A percentile compares a stretch with the other conserved stretches of the same genome.
phyloP scores from a whole-genome alignment of 1,284 basidiomycete genomes.

The Tetrapyrgos nigripes region DNA sequence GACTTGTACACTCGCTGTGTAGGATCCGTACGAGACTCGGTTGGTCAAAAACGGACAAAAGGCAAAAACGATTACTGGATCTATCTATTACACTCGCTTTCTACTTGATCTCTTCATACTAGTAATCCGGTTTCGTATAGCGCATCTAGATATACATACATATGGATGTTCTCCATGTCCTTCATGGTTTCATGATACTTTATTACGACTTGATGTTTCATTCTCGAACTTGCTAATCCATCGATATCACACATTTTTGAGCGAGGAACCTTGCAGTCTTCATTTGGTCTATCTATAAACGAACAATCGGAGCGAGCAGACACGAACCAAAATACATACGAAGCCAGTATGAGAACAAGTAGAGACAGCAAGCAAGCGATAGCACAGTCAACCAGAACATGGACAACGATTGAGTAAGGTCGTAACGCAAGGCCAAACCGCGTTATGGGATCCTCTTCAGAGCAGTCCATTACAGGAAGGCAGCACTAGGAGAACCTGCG shows the following conservation, averaged over 20 bases:
- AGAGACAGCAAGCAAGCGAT: not conserved
- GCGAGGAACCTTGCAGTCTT: not conserved
- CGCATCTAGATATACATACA: not conserved
- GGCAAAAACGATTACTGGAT: not conserved
- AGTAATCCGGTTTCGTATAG: not conserved
- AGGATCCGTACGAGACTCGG: too few species aligned
- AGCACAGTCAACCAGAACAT: slow-evolving; percentile 5
- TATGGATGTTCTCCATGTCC: not conserved
- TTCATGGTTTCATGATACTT: not conserved
- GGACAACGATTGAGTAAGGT: not conserved
- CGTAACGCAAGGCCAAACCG: not conserved
- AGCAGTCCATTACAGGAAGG: not conserved
- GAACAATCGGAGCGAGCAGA: not conserved
- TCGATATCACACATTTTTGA: not conserved
- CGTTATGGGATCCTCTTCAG: not conserved
- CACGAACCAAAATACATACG: slow-evolving; percentile 1
- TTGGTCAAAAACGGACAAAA: too few species aligned
- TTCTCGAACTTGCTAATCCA: not conserved
- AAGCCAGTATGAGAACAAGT: not conserved
- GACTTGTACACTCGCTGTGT: too few species aligned
- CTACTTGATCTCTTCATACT: not conserved
- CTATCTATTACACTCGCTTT: not conserved
- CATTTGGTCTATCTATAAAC: not conserved
- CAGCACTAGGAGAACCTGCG: not conserved
- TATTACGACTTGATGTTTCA: not conserved